Percentiles rank a stretch among this genome's conserved stretches.
Conservation (phyloP, 2,329 filamentous ascomycete species). For the Rhexocercosporidium sp. region DNA sequence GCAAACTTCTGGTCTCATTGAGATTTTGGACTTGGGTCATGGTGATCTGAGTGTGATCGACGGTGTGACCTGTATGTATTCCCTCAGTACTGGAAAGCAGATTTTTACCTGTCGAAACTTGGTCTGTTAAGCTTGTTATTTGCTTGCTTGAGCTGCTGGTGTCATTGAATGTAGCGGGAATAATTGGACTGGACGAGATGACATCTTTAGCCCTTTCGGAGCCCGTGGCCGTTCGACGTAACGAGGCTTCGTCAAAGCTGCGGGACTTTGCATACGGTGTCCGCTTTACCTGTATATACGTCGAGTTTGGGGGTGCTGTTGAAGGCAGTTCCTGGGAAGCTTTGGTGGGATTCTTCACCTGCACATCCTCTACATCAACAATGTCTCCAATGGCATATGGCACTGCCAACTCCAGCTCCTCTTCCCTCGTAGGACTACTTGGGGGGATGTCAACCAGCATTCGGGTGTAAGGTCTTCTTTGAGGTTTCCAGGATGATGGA, state of each 20-base stretch:
- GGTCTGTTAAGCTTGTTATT: neutral
- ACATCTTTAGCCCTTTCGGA: conserved; percentile 1
- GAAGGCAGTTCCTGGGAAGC: conserved; percentile 28
- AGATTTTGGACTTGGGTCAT: neutral
- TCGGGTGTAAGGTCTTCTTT: neutral
- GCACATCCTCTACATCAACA: conserved; percentile 20
- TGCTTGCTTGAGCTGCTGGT: neutral
- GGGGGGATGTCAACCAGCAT: neutral
- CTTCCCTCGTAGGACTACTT: conserved; percentile 27
- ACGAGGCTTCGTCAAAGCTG: neutral
- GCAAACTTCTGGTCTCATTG: neutral
- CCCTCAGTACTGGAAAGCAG: neutral
- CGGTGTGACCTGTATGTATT: neutral
- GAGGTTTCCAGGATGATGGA: neutral
- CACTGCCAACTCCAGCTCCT: conserved; percentile 35
- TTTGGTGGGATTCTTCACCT: neutral
- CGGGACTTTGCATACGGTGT: conserved; percentile 28
- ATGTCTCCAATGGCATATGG: conserved; percentile 35
- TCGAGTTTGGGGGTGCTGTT: conserved; percentile 17
- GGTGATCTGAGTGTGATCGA: neutral
- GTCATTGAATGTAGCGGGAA: conserved; percentile 31
- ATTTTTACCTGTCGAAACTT: neutral
- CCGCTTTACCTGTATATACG: conserved; percentile 36
- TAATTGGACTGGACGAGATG: conserved; percentile 27
- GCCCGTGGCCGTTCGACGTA: neutral